Evolutionary conservation across 306 rosid species (phyloP).

Genomic region (Arachis hypogaea): DNA sequence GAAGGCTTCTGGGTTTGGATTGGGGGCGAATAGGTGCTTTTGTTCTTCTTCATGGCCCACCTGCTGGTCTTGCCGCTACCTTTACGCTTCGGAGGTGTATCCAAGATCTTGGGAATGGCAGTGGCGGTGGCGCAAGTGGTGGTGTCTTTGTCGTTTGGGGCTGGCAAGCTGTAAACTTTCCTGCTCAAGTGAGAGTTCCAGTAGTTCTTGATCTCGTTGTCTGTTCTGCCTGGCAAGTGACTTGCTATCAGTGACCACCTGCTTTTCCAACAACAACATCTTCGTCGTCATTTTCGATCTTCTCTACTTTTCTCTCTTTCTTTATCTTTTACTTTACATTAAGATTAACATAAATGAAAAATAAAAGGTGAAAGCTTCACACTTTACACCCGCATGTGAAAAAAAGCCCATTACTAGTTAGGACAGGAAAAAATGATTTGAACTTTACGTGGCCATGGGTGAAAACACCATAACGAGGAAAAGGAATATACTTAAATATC

Average conservation of each 20-base stretch:
- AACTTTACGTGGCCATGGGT: too few relatives aligned
- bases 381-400: too few relatives aligned
- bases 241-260: constrained; percentile 94
- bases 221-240: constrained; percentile 86
- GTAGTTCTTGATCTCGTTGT: constrained; percentile 90
- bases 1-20: too few relatives aligned
- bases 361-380: too few relatives aligned
- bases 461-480: too few relatives aligned
- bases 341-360: too few relatives aligned
- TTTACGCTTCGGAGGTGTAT: constrained; percentile 48
- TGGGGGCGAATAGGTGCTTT: not conserved
- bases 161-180: constrained; percentile 51
- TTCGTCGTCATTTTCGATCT: not conserved
- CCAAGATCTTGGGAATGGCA: not conserved
- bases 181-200: constrained; percentile 89
- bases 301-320: too few relatives aligned
- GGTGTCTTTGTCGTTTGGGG: not conserved
- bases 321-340: too few relatives aligned
- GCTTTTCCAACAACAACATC: not conserved
- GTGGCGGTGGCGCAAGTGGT: too few relatives aligned
- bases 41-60: constrained; percentile 56
- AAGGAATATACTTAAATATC: too few relatives aligned
- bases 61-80: constrained; percentile 64
- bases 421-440: too few relatives aligned
- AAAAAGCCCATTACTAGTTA: too few relatives aligned